Conservation (phyloP, 2,329 filamentous ascomycete species). For the Colletotrichum sp. region DNA sequence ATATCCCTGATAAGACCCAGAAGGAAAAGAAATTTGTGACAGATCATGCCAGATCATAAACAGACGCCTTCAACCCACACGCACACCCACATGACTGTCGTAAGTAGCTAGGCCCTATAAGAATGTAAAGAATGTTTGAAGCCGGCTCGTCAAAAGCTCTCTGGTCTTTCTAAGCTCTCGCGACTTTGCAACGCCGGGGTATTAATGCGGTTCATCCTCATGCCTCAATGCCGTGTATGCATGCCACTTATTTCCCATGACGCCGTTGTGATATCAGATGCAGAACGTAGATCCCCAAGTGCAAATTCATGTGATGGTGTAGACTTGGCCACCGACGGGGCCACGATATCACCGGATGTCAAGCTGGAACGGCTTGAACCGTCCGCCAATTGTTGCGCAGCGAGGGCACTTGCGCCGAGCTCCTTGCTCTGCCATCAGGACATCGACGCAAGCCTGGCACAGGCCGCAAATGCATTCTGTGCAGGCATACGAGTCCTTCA, state of each 20-base stretch:
- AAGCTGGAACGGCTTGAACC: slow-evolving; percentile 85
- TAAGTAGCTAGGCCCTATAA: slow-evolving; percentile 1
- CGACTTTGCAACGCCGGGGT: slow-evolving; percentile 20
- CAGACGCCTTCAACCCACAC: neutral
- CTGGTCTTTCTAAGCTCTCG: slow-evolving; percentile 20
- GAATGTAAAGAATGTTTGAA: slow-evolving; percentile 17
- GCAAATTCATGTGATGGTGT: neutral
- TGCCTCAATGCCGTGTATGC: slow-evolving; percentile 16
- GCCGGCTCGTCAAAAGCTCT: slow-evolving; percentile 19
- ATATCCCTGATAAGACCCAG: slow-evolving; percentile 9
- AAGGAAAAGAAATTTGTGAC: neutral
- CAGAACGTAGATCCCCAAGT: neutral
- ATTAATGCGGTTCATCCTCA: slow-evolving; percentile 17
- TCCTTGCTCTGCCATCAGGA: slow-evolving; percentile 77
- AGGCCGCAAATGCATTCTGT: slow-evolving; percentile 96
- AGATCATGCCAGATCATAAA: neutral
- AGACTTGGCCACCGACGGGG: neutral
- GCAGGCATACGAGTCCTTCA: slow-evolving; percentile 89
- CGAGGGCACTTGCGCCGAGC: slow-evolving; percentile 79
- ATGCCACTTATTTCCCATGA: slow-evolving; percentile 16
- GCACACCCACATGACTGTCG: neutral
- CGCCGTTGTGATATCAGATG: slow-evolving; percentile 18
- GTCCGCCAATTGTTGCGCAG: slow-evolving; percentile 78
- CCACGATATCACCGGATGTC: slow-evolving; percentile 66
- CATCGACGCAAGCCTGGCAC: slow-evolving; percentile 86